Evolutionary conservation across 2,329 filamentous ascomycete genomes (phyloP).

Genomic region (Calonectria henricotiae): DNA sequence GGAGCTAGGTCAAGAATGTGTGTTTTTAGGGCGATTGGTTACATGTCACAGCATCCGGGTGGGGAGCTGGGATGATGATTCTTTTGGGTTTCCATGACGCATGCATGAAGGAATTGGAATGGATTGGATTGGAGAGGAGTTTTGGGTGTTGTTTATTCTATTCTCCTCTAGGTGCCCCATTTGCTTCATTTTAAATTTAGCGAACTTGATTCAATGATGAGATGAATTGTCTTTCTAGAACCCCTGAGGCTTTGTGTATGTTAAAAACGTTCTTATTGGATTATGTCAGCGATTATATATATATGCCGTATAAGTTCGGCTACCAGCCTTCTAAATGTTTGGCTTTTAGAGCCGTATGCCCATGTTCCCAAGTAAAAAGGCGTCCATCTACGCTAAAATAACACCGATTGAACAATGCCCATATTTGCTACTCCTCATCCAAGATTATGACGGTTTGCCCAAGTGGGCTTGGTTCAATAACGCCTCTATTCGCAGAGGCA

Average conservation of each 20-base stretch:
- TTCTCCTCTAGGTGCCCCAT: background rate
- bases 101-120: slow-evolving; percentile 4
- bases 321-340: background rate
- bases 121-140: background rate
- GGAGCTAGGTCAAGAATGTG: slow-evolving; percentile 14
- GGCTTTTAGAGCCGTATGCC: background rate
- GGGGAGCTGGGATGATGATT: slow-evolving; percentile 30
- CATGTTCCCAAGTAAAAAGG: background rate
- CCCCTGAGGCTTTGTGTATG: background rate
- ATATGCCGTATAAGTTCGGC: background rate
- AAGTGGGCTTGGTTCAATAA: slow-evolving; percentile 40
- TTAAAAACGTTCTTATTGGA: background rate
- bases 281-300: background rate
- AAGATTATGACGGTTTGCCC: slow-evolving; percentile 33
- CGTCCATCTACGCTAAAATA: background rate
- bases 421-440: slow-evolving; percentile 24
- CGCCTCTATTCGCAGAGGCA: slow-evolving; percentile 5
- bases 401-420: background rate
- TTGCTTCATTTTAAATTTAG: slow-evolving; percentile 1
- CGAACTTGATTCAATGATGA: slow-evolving; percentile 19
- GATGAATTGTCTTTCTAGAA: slow-evolving; percentile 4
- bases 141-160: background rate
- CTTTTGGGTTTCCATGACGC: slow-evolving; percentile 41
- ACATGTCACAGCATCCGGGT: slow-evolving; percentile 15
- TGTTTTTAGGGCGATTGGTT: slow-evolving; percentile 37